Evolutionary conservation across 2,329 filamentous ascomycete genomes (phyloP).

Genomic region (Calonectria pseudoreteaudii): DNA sequence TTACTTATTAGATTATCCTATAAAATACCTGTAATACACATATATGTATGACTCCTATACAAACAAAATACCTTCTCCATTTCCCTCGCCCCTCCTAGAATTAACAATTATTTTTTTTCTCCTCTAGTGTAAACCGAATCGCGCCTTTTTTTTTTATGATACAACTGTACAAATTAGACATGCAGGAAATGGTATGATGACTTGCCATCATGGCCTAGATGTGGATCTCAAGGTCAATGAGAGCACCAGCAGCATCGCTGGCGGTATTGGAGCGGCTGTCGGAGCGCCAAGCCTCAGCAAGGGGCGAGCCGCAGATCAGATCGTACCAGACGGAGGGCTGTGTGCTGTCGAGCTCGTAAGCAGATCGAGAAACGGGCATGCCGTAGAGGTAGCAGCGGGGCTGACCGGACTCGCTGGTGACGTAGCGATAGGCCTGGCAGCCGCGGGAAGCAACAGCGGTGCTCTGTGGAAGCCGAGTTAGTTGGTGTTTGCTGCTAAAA

Average conservation of each 20-base stretch:
- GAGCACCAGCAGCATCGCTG: not conserved
- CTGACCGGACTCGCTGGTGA: constrained; percentile 44
- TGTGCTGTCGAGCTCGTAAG: constrained; percentile 44
- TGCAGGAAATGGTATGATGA: not conserved
- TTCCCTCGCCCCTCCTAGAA: not conserved
- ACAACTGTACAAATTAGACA: not conserved
- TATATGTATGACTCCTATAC: constrained; percentile 12
- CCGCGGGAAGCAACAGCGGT: constrained; percentile 45
- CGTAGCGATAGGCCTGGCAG: constrained; percentile 53
- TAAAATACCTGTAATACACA: constrained; percentile 9
- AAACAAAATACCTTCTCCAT: not conserved
- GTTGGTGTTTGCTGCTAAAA: not conserved
- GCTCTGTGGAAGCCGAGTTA: constrained; percentile 39
- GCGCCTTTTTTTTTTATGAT: not conserved
- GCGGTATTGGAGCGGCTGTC: not conserved
- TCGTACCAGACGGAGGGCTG: constrained; percentile 51
- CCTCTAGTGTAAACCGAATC: not conserved
- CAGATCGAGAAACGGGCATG: constrained; percentile 44
- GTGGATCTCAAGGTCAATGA: not conserved
- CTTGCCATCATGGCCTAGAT: not conserved
- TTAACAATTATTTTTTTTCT: constrained; percentile 13
- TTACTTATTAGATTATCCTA: constrained; percentile 25
- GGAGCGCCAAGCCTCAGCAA: constrained; percentile 36
- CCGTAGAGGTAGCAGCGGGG: constrained; percentile 53
- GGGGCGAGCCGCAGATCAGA: constrained; percentile 51